Conservation (phyloP, 176 grass and related monocot genomes). For the Zea mays region DNA sequence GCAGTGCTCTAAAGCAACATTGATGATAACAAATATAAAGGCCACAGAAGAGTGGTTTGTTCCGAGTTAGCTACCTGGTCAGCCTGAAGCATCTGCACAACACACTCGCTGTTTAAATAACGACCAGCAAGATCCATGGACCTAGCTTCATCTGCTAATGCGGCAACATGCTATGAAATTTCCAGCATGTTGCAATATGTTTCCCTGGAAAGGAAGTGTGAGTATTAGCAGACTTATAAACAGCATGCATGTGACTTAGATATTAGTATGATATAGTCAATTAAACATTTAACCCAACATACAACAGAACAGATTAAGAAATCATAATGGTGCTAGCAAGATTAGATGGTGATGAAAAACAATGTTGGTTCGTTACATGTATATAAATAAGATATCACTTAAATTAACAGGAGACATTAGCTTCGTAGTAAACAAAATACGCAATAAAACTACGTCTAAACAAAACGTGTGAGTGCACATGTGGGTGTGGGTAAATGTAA, state of each 20-base stretch:
- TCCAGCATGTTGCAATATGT: conserved; percentile 88
- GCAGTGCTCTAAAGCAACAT: background rate
- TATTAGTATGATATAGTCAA: conserved; percentile 13
- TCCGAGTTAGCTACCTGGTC: conserved; percentile 68
- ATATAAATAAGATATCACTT: background rate
- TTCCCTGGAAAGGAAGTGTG: conserved; percentile 62
- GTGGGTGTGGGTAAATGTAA: background rate
- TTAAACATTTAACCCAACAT: background rate
- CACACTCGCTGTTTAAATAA: conserved; percentile 97
- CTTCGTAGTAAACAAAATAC: conserved; percentile 2
- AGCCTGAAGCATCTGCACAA: conserved; percentile 97
- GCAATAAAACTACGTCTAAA: background rate
- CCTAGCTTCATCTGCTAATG: conserved; percentile 95
- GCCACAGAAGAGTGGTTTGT: background rate
- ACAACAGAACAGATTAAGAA: background rate
- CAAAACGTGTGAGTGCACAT: background rate
- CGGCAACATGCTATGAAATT: conserved; percentile 75
- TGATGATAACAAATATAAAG: background rate
- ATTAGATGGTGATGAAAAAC: conserved; percentile 1
- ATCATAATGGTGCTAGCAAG: background rate
- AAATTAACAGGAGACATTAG: background rate
- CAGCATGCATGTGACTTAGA: background rate
- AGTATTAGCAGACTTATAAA: conserved; percentile 7
- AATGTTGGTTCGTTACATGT: background rate
- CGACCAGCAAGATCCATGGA: conserved; percentile 98